Evolutionary conservation across 441 rosid species (phyloP), one percentile per base, ranked within the genome.

Genomic region (Erodium trifolium): DNA sequence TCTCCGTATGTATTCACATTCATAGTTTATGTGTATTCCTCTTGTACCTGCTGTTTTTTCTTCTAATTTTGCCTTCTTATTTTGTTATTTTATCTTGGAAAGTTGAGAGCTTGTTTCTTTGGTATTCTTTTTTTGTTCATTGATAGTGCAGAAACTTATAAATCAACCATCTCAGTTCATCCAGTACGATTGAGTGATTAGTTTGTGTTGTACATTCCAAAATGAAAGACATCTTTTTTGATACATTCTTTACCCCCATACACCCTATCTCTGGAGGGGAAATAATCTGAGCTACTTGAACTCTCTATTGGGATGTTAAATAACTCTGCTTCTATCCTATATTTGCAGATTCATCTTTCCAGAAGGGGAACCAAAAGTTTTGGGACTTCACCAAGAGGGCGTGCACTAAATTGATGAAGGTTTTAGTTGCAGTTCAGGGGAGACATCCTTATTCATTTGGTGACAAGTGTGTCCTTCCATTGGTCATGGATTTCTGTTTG

Each of bases 391-490:
- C 84, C 68, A 92, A 89, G 84, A 88, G 88, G 81, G 91, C 91
- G 72, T 89, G 98, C 75, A 87, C 87, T 35, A 95, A 95, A 80
- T 77, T 95, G 79, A 88, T 95, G 93, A 95, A 95, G 82, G 92
- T 95, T 80, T 76, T 95, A 74, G 82, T 88, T 67, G 83, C 88
- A 65, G 80, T 95, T 72, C 98, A 92, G 79, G 87, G 86, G 73
- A 88, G 93, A 69, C 99, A 95, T 86, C 98, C 98, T 71, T 95
- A 83, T n/a, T n/a, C 82, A 81, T 95, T 95, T 85, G 97, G 99
- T 74, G 96, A 92, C 77, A 86, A 85, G 76, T 78, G 90, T 77
- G 91, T 85, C 75, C 96, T 95, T 85, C 96, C 86, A 67, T 82
- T 75, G 71, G 87, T 92, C 65, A 65, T 92, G 88, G 89, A 87